Conservation (phyloP, 139 green algal genomes). For the Gonium pectorale region DNA sequence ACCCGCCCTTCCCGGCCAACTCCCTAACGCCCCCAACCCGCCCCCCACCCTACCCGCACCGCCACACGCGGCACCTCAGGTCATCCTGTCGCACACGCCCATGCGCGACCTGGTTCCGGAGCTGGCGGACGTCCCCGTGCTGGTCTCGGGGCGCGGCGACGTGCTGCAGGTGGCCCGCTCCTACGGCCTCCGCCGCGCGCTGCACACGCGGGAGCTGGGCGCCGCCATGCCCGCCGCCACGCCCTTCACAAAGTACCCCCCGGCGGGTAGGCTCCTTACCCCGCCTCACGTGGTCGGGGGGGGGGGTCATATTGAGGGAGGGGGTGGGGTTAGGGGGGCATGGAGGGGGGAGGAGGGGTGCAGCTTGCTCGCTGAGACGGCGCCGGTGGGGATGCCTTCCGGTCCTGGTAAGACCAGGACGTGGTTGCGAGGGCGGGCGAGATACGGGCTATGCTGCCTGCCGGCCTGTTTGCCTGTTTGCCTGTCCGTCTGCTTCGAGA, state of each 20-base stretch:
- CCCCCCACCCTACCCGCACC: not conserved
- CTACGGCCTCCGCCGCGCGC: constrained; percentile 80
- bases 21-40: not conserved
- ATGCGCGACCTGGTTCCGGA: constrained; percentile 66
- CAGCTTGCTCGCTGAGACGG: no score
- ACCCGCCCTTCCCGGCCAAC: not conserved
- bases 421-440: no score
- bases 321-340: not conserved
- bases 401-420: no score
- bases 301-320: no score
- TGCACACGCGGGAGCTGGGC: constrained; percentile 66
- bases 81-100: constrained; percentile 86
- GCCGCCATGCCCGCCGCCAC: constrained; percentile 56
- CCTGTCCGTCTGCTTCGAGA: no score
- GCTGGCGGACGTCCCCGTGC: constrained; percentile 68
- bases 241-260: constrained; percentile 67
- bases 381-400: no score
- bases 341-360: not conserved
- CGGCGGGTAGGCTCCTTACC: no score
- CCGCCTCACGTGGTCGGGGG: no score
- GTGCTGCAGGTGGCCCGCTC: constrained; percentile 64
- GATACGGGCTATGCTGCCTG: no score
- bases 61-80: constrained; percentile 54
- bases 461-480: no score
- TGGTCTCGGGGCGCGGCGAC: constrained; percentile 71